A percentile compares a stretch with the other conserved stretches of the same genome.
Conservation (phyloP, 176 grass and related monocot genomes). For the Metroxylon sagu region DNA sequence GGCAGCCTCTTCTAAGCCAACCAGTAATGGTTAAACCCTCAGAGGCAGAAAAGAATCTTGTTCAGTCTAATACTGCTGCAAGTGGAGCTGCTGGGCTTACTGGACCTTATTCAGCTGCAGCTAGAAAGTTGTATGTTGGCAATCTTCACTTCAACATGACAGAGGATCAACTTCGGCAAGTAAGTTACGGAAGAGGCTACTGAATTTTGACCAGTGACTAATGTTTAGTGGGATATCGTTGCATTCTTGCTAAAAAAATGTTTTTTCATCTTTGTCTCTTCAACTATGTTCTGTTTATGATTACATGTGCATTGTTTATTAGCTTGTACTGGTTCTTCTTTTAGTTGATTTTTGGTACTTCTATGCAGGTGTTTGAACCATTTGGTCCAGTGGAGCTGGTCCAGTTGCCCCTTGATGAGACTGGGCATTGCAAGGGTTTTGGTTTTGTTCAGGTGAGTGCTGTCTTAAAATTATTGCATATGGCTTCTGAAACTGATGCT, state of each 20-base stretch:
- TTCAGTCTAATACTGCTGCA: slow-evolving; percentile 66
- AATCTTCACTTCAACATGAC: slow-evolving; percentile 96
- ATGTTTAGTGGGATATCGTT: too few relatives aligned
- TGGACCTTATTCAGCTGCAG: slow-evolving; percentile 46
- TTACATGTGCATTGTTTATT: too few relatives aligned
- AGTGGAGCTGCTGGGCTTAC: slow-evolving; percentile 30
- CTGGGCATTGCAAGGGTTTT: slow-evolving; percentile 86
- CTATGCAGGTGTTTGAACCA: slow-evolving; percentile 73
- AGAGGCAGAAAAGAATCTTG: slow-evolving; percentile 97
- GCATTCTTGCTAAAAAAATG: too few relatives aligned
- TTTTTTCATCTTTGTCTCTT: too few relatives aligned
- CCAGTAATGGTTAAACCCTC: slow-evolving; percentile 89
- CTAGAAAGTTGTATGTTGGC: slow-evolving; percentile 87
- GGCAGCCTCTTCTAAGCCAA: slow-evolving; percentile 76
- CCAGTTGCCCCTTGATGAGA: slow-evolving; percentile 74
- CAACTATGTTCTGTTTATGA: too few relatives aligned
- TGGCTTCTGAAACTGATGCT: slow-evolving; percentile 17
- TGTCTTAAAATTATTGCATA: slow-evolving; percentile 5
- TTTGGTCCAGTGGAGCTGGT: slow-evolving; percentile 92
- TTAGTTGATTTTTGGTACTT: background rate
- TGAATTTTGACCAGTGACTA: too few relatives aligned
- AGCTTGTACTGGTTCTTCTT: too few relatives aligned
- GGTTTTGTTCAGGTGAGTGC: slow-evolving; percentile 77
- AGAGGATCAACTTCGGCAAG: slow-evolving; percentile 83
- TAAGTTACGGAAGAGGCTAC: slow-evolving; percentile 8